phyloP scores from a whole-genome alignment of 2,329 filamentous ascomycete species.

The Chaetoscypha palmicola region DNA sequence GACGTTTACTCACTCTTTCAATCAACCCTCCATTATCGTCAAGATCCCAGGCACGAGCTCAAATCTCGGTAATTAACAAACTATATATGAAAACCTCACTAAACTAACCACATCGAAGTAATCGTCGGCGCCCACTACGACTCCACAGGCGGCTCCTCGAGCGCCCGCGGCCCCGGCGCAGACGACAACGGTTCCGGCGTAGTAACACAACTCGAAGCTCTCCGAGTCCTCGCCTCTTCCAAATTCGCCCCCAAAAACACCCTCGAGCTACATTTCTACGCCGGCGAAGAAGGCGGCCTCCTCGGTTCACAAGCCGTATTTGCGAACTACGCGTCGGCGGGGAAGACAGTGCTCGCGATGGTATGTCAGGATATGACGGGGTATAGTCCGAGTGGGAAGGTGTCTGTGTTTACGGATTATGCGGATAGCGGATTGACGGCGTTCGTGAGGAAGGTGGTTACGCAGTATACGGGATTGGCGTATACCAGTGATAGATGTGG shows the following conservation, averaged over 20 bases:
- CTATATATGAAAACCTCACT: background rate
- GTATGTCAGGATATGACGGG: conserved; percentile 97
- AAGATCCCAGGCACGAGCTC: conserved; percentile 10
- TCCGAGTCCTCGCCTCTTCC: conserved; percentile 68
- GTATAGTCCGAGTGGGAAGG: conserved; percentile 3
- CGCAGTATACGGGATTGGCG: background rate
- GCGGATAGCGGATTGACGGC: background rate
- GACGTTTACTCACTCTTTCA: conserved; percentile 11
- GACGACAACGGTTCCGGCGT: conserved; percentile 89
- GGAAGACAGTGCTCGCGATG: conserved; percentile 81
- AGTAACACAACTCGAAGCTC: conserved; percentile 85
- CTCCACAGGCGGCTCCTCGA: conserved; percentile 45
- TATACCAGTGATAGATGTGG: background rate
- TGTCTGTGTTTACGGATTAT: conserved; percentile 3
- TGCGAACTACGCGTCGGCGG: conserved; percentile 61
- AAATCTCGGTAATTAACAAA: conserved; percentile 3
- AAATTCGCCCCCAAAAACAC: conserved; percentile 69
- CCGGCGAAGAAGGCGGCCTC: conserved; percentile 77
- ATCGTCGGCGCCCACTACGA: conserved; percentile 88
- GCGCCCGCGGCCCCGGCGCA: conserved; percentile 63
- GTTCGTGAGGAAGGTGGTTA: background rate
- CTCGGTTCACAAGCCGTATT: conserved; percentile 86
- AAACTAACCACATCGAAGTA: conserved; percentile 34
- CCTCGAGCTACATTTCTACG: conserved; percentile 94
- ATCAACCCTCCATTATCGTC: conserved; percentile 12